Percentiles rank a stretch among this genome's conserved stretches.
Evolutionary conservation across 164 flowering plant species (phyloP).

Genomic region (Liquidambar formosana): DNA sequence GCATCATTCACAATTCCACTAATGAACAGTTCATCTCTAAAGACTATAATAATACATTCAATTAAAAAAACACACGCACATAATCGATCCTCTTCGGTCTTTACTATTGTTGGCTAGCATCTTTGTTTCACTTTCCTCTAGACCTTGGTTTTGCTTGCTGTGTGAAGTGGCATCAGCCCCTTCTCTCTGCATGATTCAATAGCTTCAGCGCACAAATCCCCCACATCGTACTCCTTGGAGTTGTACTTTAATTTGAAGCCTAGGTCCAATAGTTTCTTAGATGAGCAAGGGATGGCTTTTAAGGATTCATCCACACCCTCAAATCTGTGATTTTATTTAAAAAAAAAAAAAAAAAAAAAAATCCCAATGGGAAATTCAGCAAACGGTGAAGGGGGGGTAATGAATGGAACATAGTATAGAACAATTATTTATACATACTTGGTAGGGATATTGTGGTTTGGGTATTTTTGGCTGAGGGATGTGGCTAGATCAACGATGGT

Average conservation of each 20-base stretch:
- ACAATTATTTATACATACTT: background rate
- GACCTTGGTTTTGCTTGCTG: background rate
- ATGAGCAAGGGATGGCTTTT: background rate
- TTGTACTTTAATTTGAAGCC: slow-evolving; percentile 5
- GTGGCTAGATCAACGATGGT: slow-evolving; percentile 14
- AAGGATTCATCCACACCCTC: slow-evolving; percentile 3
- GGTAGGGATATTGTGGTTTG: slow-evolving; percentile 14
- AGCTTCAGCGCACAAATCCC: background rate
- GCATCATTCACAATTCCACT: too few species aligned
- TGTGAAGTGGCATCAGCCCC: background rate
- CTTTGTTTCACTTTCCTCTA: too few species aligned
- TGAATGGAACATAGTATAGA: background rate
- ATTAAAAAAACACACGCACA: too few species aligned
- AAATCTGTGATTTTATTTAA: slow-evolving; percentile 6
- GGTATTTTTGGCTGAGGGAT: slow-evolving; percentile 10
- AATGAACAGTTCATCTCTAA: too few species aligned
- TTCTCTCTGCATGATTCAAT: slow-evolving; percentile 3
- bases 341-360: too few species aligned
- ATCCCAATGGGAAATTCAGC: background rate
- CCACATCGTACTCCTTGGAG: background rate
- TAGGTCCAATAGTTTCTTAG: slow-evolving; percentile 2
- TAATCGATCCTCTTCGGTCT: too few species aligned
- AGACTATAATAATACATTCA: too few species aligned
- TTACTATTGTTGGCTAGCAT: too few species aligned
- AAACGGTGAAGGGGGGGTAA: too few species aligned